Evolutionary conservation across 768 basidiomycete species (phyloP), one percentile per base, ranked within the genome.

Genomic region (Leccinellum albellum): DNA sequence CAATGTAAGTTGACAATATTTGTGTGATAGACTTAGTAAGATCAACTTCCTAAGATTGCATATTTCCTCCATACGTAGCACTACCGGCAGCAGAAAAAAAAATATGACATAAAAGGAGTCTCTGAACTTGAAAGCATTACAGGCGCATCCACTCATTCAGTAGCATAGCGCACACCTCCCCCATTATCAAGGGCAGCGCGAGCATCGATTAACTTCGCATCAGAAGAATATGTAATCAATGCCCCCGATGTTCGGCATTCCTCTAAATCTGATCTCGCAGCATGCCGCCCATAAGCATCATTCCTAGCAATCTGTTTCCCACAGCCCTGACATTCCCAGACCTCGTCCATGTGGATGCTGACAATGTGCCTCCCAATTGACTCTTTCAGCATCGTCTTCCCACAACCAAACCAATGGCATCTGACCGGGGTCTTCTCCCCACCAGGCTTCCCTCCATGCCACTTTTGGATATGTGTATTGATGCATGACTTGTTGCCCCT

Each of bases 361-460:
- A 62, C 45, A 0, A 70, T 26, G 6, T 70, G 66, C 2, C 69
- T 53, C 2, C 47, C 24, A 4, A 68, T 48, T 20, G 64, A 69
- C 29, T 68, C 69, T 42, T 68, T 70, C 6, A 54, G 20, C 64
- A 70, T 70, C 1, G 4, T 40, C 46, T 53, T 50, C 1, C 33
- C 45, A n/a, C 66, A 70, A n/a, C 15, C 24, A 0, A 52, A 42
- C 65, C 64, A 65, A 17, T 29, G 35, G 44, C 64, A 66, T 1
- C 31, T 17, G 6, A 10, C 21, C 21, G 15, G 9, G 7, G 7
- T 4, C 24, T 64, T 67, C 24, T 64, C 65, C 4, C 52, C 51
- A 1, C 57, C 56, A 2, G 46, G 44, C 32, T 48, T 37, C 2
- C 54, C 57, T 29, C 58, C 48, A 1, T 68, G 66, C 57, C 66